Conservation (phyloP, 208 protist genomes). For the Novymonas esmeraldas region DNA sequence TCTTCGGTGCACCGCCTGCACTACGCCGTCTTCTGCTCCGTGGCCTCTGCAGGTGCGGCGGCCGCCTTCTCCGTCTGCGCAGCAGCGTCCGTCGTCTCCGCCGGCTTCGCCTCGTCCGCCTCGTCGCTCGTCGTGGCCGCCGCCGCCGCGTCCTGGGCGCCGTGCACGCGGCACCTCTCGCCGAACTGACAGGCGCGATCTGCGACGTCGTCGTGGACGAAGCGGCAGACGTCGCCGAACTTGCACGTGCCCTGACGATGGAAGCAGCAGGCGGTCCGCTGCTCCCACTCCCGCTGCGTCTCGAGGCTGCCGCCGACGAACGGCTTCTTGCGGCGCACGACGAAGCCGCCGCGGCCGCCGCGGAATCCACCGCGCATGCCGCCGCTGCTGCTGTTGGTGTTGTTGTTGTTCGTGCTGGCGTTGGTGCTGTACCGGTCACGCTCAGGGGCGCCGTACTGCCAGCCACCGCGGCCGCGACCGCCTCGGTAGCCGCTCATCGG, state of each 20-base stretch:
- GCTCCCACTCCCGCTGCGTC: conserved; percentile 76
- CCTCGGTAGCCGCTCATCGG: conserved; percentile 26
- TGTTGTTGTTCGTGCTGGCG: no score
- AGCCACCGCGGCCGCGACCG: conserved; percentile 18
- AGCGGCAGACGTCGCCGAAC: conserved; percentile 79
- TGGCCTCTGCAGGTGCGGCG: no score
- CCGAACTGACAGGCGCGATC: conserved; percentile 72
- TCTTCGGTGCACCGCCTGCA: no score
- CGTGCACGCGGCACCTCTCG: conserved; percentile 65
- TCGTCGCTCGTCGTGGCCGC: conserved; percentile 12
- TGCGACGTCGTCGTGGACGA: conserved; percentile 71
- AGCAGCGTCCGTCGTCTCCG: background rate
- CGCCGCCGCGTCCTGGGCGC: conserved; percentile 10
- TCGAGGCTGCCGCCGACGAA: conserved; percentile 86
- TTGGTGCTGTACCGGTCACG: conserved; percentile 32
- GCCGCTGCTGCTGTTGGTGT: no score
- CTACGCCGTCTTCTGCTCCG: no score
- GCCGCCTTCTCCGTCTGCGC: background rate
- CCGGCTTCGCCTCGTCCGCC: conserved; percentile 1
- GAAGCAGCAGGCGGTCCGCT: conserved; percentile 84
- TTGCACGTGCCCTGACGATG: conserved; percentile 81
- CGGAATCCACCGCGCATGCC: conserved; percentile 47
- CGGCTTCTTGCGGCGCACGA: conserved; percentile 58
- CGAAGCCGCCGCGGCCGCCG: conserved; percentile 51
- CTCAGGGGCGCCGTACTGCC: conserved; percentile 30